Base-by-base conservation (phyloP, 306 rosid species). In the Inga laurina region DNA sequence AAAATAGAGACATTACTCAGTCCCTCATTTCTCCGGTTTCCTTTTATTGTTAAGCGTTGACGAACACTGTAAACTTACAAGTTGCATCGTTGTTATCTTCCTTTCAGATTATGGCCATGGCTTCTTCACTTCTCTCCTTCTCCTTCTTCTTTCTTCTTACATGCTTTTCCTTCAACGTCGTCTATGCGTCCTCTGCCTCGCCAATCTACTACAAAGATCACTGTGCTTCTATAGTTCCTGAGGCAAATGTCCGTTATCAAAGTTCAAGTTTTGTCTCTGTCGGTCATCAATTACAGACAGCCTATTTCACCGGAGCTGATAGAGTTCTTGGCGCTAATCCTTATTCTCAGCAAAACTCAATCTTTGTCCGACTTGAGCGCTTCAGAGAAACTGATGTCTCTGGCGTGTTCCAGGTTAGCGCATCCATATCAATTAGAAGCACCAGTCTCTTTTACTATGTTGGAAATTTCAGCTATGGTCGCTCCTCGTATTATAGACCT, bases 221-320 rank as follows among this genome's bases (percentile, higher is more conserved):
- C 41, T 90, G 97, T 72, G 75, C 81, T 70, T 79, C 86, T 11
- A 34, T 84, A 1, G 79, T 92, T 72, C 90, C 86, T 15, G 75
- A 77, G 19, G 59, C 89, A 56, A 24, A 48, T 32, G 32, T 70
- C 32, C 77, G 19, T 2, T 4, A 30, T 6, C 34, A 1, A 19
- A 62, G 0, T 3, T 10, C 7, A 51, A 3, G 46, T 18, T 18
- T 41, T 45, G 74, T 34, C 13, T 88, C 89, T 5, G 14, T 77
- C 46, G 56, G 45, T 14, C 54, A 51, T 32, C 64, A 19, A 7
- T 6, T 4, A 14, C 74, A 88, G 30, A 57, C 41, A 2, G 90
- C 88, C 78, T 86, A 79, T 88, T 89, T 79, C 84, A 72, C 37
- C 14, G 88, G 92, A 64, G 86, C 82, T 49, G 74, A 65, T 0